Evolutionary conservation across 164 flowering plant species (phyloP).

Genomic region (Dillenia turbinata): DNA sequence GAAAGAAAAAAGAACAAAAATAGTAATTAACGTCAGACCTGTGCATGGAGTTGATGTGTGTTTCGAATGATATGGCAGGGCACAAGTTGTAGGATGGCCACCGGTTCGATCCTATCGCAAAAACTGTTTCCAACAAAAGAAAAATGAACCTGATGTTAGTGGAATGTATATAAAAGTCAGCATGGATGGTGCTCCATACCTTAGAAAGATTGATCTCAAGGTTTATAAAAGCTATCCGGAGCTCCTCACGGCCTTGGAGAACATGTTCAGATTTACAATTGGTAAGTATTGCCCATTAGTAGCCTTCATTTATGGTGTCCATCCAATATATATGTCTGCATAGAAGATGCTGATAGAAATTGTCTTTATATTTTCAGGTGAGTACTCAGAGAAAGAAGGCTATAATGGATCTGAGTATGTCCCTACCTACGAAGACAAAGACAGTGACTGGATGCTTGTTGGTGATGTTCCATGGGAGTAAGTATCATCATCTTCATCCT

Average conservation of each 20-base stretch:
- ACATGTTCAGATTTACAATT: constrained; percentile 61
- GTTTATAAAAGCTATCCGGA: constrained; percentile 53
- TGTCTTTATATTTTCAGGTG: constrained; percentile 24
- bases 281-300: constrained; percentile 25
- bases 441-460: constrained; percentile 92
- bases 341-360: constrained; percentile 1
- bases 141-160: constrained; percentile 23
- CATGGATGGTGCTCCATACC: constrained; percentile 85
- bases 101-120: constrained; percentile 66
- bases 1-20: not conserved
- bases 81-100: constrained; percentile 89
- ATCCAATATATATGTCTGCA: not conserved
- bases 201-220: constrained; percentile 77
- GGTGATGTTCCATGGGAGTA: constrained; percentile 93
- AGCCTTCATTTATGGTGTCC: not conserved
- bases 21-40: not conserved
- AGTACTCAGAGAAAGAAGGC: constrained; percentile 64
- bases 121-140: constrained; percentile 40
- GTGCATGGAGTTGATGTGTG: not conserved
- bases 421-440: constrained; percentile 86
- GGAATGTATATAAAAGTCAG: constrained; percentile 68
- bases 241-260: constrained; percentile 56
- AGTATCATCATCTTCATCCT: constrained; percentile 2
- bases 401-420: constrained; percentile 62
- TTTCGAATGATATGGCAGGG: constrained; percentile 30